A percentile compares a stretch with the other conserved stretches of the same genome.
Conservation (phyloP, 2,329 filamentous ascomycete genomes). For the Aspergillus eucalypticola region DNA sequence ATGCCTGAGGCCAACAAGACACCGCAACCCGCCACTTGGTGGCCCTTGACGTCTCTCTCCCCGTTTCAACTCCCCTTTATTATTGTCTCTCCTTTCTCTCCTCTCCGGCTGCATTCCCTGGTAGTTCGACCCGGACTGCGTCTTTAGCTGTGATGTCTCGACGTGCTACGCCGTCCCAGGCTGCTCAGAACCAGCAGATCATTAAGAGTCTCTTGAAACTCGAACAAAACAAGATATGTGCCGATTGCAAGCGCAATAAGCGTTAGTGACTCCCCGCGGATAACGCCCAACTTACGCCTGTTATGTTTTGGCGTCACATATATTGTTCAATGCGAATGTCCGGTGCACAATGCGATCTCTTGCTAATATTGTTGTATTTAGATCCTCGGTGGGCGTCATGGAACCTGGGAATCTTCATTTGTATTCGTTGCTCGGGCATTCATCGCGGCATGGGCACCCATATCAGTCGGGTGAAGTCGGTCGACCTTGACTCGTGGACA, state of each 20-base stretch:
- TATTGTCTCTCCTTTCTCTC: conserved; percentile 5
- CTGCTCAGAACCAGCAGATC: conserved; percentile 88
- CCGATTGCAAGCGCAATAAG: conserved; percentile 98
- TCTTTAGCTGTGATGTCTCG: conserved; percentile 37
- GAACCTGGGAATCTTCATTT: conserved; percentile 96
- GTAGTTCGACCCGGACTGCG: conserved; percentile 13
- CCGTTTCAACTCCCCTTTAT: conserved; percentile 4
- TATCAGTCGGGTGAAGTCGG: conserved; percentile 96
- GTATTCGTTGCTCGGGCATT: conserved; percentile 97
- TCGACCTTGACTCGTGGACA: conserved; percentile 97
- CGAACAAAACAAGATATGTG: conserved; percentile 93
- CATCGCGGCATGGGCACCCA: conserved; percentile 99
- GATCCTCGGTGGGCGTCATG: conserved; percentile 98
- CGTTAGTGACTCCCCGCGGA: conserved; percentile 58
- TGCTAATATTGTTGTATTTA: conserved; percentile 42
- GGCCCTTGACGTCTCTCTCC: conserved; percentile 19
- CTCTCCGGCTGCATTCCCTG: conserved; percentile 14
- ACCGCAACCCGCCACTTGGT: conserved; percentile 33
- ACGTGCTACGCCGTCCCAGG: conserved; percentile 73
- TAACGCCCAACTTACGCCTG: background rate
- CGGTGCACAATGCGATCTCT: background rate
- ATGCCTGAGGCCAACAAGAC: conserved; percentile 28
- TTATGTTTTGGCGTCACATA: background rate
- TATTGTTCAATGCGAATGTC: background rate
- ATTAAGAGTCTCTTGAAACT: conserved; percentile 95